phyloP scores from a whole-genome alignment of 177 flowering plant species.

The Tripterygium wilfordii region DNA sequence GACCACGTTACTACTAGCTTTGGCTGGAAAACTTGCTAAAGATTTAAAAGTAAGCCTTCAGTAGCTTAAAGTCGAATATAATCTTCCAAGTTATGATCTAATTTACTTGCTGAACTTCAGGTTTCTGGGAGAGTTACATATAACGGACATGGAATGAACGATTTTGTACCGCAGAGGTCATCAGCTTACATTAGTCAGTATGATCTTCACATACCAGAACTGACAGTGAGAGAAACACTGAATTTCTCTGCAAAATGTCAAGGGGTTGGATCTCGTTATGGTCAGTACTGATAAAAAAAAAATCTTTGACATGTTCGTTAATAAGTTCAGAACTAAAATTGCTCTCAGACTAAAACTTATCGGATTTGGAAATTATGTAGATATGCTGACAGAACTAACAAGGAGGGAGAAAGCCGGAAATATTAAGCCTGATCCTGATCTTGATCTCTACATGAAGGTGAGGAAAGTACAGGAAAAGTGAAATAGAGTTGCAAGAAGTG shows the following conservation, averaged over 20 bases:
- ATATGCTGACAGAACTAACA: constrained; percentile 69
- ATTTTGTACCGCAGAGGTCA: constrained; percentile 74
- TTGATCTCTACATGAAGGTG: constrained; percentile 91
- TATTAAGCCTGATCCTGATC: constrained; percentile 83
- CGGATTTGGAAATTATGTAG: constrained; percentile 29
- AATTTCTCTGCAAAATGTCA: constrained; percentile 81
- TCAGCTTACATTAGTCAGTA: constrained; percentile 77
- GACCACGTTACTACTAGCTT: constrained; percentile 63
- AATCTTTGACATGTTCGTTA: too few relatives aligned
- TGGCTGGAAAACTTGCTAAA: constrained; percentile 70
- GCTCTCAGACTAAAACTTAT: too few relatives aligned
- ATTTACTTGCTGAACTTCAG: constrained; percentile 21
- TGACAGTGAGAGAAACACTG: constrained; percentile 82
- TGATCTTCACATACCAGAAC: constrained; percentile 74
- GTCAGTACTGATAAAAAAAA: constrained; percentile 33
- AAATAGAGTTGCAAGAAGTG: too few relatives aligned
- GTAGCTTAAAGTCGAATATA: not conserved
- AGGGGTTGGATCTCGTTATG: constrained; percentile 66
- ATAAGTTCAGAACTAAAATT: too few relatives aligned
- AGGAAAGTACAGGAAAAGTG: not conserved
- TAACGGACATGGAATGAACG: constrained; percentile 72
- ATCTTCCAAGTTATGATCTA: not conserved
- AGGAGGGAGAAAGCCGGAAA: constrained; percentile 87
- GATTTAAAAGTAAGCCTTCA: constrained; percentile 45
- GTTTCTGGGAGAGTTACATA: constrained; percentile 59